Evolutionary conservation across 129 eudicot genomes (phyloP), one percentile per base, ranked within the genome.

Genomic region (Sambucus nigra): DNA sequence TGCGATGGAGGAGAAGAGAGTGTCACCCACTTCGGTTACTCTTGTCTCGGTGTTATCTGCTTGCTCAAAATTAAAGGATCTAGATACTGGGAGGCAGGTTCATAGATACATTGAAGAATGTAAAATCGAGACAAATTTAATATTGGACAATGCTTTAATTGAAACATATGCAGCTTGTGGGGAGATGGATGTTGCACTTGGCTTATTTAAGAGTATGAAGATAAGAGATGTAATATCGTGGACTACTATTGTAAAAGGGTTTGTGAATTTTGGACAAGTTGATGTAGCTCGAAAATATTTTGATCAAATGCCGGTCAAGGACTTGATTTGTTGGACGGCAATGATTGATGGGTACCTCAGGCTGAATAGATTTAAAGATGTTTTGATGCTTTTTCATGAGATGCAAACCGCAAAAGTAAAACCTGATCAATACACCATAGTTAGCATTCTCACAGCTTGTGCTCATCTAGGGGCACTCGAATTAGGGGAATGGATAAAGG

Each of bases 381-480:
- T 68, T 39, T 29, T 79, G 41, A 45, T 38, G 54, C 76, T 75
- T 51, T 79, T 74, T 53, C 70, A 66, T 24, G 67, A 74, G 22
- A 79, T 79, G 81, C 86, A 71, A 56, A 57, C 53, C 13, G 73
- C 60, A 18, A 56, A 59, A 45, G 49, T 74, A 18, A 61, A 71
- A 46, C 76, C 86, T 3, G 76, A 79, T 59, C 73, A 56, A 13
- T 79, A 67, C 73, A 80, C 82, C 47, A 55, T 65, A 56, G 82
- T 80, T 25, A 80, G 76, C 45, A 49, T 68, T 56, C 73, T 80
- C 4, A 75, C 79, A 33, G 74, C 82, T 15, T 80, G 87, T 61
- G 82, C 82, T 5, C 75, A 75, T 46, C 60, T 52, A 21, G 82
- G 79, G 40, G 71, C 79, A 24, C 76, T 75, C 46, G 73, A 64